phyloP scores from a whole-genome alignment of 345 rosid species.

The Hypericum androsaemum region DNA sequence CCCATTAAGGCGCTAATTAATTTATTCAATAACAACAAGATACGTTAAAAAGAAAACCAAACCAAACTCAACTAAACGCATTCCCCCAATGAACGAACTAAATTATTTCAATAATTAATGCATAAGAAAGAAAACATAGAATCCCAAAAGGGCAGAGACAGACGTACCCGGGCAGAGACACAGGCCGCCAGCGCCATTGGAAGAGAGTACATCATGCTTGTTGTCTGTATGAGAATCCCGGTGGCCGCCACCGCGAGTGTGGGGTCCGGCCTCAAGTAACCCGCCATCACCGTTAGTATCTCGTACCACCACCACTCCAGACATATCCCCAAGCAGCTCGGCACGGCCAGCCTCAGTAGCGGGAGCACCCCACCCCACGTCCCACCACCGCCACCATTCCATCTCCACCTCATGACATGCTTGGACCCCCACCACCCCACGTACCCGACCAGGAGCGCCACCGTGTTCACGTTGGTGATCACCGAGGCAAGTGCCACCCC shows the following conservation, averaged over 20 bases:
- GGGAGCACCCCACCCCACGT: conserved; percentile 58
- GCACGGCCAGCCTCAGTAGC: conserved; percentile 72
- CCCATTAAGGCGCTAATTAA: too few species aligned
- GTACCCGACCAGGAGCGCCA: conserved; percentile 62
- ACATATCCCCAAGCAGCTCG: conserved; percentile 92
- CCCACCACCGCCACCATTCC: conserved; percentile 34
- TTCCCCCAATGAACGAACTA: background rate
- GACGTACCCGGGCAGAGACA: conserved; percentile 86
- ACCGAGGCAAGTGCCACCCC: conserved; percentile 96
- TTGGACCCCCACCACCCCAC: conserved; percentile 39
- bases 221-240: conserved; percentile 89
- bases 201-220: conserved; percentile 94
- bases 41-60: too few species aligned
- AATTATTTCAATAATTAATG: background rate
- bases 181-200: conserved; percentile 99
- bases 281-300: conserved; percentile 80
- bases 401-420: conserved; percentile 45
- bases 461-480: conserved; percentile 79
- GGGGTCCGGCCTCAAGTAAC: conserved; percentile 69
- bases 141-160: conserved; percentile 2
- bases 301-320: conserved; percentile 99
- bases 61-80: too few species aligned
- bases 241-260: conserved; percentile 84
- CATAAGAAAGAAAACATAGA: background rate
- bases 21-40: too few species aligned